Evolutionary conservation across 2,329 filamentous ascomycete species (phyloP).

Genomic region (Sclerotinia nivalis): DNA sequence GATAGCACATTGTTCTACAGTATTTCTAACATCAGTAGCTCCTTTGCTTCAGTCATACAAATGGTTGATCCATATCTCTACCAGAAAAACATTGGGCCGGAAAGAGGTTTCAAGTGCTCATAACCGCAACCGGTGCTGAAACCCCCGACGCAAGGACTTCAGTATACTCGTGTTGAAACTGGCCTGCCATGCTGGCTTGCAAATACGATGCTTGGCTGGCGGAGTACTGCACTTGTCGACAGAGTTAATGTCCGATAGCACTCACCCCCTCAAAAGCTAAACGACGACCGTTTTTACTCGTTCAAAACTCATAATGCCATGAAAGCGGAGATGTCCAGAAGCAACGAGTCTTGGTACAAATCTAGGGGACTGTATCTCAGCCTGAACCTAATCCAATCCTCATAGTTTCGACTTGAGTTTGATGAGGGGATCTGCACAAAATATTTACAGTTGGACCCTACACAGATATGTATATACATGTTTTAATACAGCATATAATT

Average conservation of each 20-base stretch:
- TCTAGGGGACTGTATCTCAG: constrained; percentile 31
- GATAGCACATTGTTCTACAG: neutral
- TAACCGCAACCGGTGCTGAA: constrained; percentile 50
- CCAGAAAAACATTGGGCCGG: neutral
- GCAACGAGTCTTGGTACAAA: constrained; percentile 23
- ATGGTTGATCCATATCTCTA: neutral
- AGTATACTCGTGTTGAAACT: constrained; percentile 86
- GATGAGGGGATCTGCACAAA: neutral
- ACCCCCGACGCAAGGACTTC: constrained; percentile 40
- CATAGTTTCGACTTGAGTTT: constrained; percentile 11
- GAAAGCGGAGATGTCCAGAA: constrained; percentile 32
- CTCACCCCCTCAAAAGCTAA: neutral
- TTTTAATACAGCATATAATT: neutral
- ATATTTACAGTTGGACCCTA: neutral
- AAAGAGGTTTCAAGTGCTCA: constrained; percentile 65
- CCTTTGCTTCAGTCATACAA: neutral
- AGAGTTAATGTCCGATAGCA: neutral
- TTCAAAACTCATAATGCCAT: constrained; percentile 28
- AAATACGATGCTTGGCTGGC: neutral
- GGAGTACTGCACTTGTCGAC: neutral
- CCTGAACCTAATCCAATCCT: constrained; percentile 19
- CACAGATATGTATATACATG: neutral
- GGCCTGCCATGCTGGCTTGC: constrained; percentile 60
- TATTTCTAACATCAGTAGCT: neutral
- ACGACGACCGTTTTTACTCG: constrained; percentile 44